Evolutionary conservation across 805 yeast genomes (phyloP), one percentile per base, ranked within the genome.

Genomic region (Gaillardinia entomophila): DNA sequence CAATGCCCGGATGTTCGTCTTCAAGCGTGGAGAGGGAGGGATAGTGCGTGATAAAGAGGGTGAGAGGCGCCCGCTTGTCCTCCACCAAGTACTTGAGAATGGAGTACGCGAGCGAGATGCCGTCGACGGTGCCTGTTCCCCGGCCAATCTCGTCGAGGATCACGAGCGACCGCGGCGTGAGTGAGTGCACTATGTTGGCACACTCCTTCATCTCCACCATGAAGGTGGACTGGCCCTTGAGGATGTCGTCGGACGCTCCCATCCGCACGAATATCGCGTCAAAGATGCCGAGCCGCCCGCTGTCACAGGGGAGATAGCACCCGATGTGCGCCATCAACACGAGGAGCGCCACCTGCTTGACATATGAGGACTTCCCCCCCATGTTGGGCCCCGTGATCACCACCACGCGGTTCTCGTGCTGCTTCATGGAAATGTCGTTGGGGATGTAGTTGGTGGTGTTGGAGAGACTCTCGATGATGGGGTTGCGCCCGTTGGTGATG

Each of bases 291-390:
- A 85, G 42, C 4, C 60, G 56, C 1, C 84, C 84, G 1, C 48
- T 41, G 3, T 66, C 60, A 13, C 90, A 87, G 1, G 95, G 92
- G 2, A 86, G 71, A 49, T 63, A 83, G 42, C 83, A 72, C 0
- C 95, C 95, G 3, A 83, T 66, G 51, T 85, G 95, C 1, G 82
- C 76, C 81, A 85, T 72, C 6, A 85, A 73, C 8, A 75, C 77
- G 8, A 76, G 60, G 11, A 86, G 54, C 0, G 92, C 95, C 8
- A 82, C 68, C 40, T 82, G 87, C 32, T 84, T 70, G 12, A 82
- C 85, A 46, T 77, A 79, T 1, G 87, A 77, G 5, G 88, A 79
- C 51, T 85, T 85, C 3, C 95, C 95, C 7, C 95, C 95, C 88
- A 84, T 82, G 43, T 84, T 84, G 0, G 94, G 92, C 0, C 95